Percentiles rank a stretch among this genome's conserved stretches.
Evolutionary conservation across 73 alveolate species (phyloP).

Genomic region (Effrenium voratum): DNA sequence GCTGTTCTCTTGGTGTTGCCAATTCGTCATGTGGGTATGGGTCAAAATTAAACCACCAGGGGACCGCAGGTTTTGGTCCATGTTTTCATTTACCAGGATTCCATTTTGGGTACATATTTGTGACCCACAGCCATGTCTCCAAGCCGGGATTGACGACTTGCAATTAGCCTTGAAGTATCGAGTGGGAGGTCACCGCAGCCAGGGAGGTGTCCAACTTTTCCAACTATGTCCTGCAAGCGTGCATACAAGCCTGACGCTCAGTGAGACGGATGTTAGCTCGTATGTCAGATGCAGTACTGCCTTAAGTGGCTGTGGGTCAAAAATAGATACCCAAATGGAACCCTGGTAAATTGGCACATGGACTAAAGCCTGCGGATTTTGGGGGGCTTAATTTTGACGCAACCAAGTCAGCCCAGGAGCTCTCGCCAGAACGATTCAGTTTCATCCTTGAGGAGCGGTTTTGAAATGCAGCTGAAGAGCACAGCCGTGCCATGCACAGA

Average conservation of each 20-base stretch:
- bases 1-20: neutral
- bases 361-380: neutral
- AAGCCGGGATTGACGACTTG: neutral
- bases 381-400: neutral
- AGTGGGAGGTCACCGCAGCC: neutral
- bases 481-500: no score
- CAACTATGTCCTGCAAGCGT: conserved; percentile 55
- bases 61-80: neutral
- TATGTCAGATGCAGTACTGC: neutral
- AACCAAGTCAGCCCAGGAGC: neutral
- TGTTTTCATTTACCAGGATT: no score
- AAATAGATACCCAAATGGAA: neutral
- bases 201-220: conserved; percentile 8
- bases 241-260: neutral
- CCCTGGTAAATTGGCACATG: neutral
- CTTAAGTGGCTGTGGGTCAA: neutral
- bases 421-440: conserved; percentile 59
- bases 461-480: neutral
- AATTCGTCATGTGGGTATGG: neutral
- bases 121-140: neutral
- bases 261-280: neutral
- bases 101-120: neutral
- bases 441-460: conserved; percentile 38
- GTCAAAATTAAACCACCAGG: neutral
- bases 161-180: neutral